These are phyloP conservation scores for Diaporthe ampelina DNA, from an alignment of 2,329 filamentous ascomycete species.

Conservation along the genomic window DNA sequence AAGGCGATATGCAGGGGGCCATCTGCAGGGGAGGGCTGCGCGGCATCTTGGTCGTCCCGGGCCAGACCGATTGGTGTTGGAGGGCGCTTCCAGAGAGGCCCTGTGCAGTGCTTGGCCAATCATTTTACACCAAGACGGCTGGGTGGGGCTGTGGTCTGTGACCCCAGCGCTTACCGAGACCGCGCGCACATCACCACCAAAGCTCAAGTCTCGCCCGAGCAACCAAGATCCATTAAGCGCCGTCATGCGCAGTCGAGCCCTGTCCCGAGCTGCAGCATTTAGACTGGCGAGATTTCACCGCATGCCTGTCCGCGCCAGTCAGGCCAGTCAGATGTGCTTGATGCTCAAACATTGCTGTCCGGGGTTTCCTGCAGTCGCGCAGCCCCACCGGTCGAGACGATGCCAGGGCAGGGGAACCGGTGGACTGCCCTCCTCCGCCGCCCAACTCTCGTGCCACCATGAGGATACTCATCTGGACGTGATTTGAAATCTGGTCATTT, in stretches of 20 bases:
- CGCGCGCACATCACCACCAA: not conserved
- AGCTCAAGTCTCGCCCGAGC: constrained; percentile 11
- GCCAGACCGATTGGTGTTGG: constrained; percentile 38
- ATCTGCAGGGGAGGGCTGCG: constrained; percentile 40
- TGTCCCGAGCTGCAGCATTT: constrained; percentile 22
- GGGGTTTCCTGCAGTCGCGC: constrained; percentile 7
- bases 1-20: constrained; percentile 25
- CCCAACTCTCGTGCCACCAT: not conserved
- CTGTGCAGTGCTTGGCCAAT: constrained; percentile 21
- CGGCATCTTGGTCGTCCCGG: constrained; percentile 28
- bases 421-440: constrained; percentile 1
- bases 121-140: constrained; percentile 36
- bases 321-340: constrained; percentile 37
- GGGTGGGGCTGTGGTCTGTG: not conserved
- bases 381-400: constrained; percentile 10
- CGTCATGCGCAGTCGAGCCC: constrained; percentile 29
- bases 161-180: constrained; percentile 21
- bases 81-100: constrained; percentile 35
- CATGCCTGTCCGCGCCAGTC: constrained; percentile 40
- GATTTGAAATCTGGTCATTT: not conserved
- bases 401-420: too few species aligned
- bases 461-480: not conserved
- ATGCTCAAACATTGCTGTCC: constrained; percentile 35
- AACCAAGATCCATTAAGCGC: constrained; percentile 36
- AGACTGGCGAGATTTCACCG: constrained; percentile 40